These are phyloP conservation scores for Penicillium lividum DNA, from an alignment of 495 filamentous ascomycete genomes.

Conservation along the genomic window DNA sequence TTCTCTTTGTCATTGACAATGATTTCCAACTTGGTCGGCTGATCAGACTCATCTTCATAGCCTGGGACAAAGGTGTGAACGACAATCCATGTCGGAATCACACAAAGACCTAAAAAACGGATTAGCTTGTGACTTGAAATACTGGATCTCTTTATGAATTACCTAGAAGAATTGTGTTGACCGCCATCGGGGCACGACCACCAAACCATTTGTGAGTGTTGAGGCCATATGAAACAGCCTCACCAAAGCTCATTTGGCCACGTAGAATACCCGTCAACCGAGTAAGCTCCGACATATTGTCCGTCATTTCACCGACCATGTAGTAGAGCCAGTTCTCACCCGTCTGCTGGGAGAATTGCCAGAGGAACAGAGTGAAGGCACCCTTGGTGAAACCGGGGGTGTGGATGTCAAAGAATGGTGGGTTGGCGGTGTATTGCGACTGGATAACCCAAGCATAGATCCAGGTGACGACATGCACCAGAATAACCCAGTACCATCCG, in stretches of 20 bases:
- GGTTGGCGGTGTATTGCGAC: slow-evolving; percentile 44
- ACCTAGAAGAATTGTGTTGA: slow-evolving; percentile 53
- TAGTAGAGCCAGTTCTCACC: slow-evolving; percentile 58
- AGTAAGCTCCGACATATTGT: slow-evolving; percentile 53
- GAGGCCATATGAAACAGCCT: slow-evolving; percentile 61
- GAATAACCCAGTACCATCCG: slow-evolving; percentile 44
- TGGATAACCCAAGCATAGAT: slow-evolving; percentile 50
- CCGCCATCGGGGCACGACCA: slow-evolving; percentile 47
- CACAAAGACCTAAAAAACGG: slow-evolving; percentile 20
- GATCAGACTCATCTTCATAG: slow-evolving; percentile 1
- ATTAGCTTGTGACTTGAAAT: neutral
- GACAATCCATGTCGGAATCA: slow-evolving; percentile 32
- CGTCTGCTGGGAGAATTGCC: slow-evolving; percentile 46
- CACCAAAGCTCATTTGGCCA: slow-evolving; percentile 60
- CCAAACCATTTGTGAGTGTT: slow-evolving; percentile 48
- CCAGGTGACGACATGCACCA: slow-evolving; percentile 45
- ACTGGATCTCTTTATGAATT: slow-evolving; percentile 1
- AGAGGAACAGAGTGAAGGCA: slow-evolving; percentile 47
- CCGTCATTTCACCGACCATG: slow-evolving; percentile 56
- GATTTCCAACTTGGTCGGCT: neutral
- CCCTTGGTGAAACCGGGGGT: slow-evolving; percentile 45
- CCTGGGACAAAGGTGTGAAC: slow-evolving; percentile 15
- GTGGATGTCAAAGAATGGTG: slow-evolving; percentile 43
- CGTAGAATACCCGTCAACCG: slow-evolving; percentile 60
- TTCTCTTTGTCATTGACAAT: neutral